Evolutionary conservation across 164 flowering plant species (phyloP), one percentile per base, ranked within the genome.

Genomic region (Stephania cephalantha): DNA sequence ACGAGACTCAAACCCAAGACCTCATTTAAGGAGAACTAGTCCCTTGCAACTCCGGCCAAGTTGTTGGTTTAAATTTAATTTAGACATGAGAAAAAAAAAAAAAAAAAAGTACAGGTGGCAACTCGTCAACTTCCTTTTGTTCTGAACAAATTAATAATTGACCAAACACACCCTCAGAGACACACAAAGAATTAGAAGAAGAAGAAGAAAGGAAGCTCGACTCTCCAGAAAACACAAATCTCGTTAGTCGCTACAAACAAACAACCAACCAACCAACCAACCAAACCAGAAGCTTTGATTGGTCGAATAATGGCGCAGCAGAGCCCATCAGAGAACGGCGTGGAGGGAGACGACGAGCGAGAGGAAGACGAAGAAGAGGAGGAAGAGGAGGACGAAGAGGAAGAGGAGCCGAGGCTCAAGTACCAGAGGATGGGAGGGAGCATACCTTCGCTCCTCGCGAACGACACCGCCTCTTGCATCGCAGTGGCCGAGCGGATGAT

Each of bases 401-500:
- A 95, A 72, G 99, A 91, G 30, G 99, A 95, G 87, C 99, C 99
- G 78, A 85, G 96, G 84, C 88, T 95, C 44, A 95, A 95, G 91
- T 95, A 95, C 76, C 97, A 92, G 85, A 87, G 99, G 73, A 91
- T 95, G 97, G 99, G 99, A 69, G 99, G 97, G 15, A 95, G 93
- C 75, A 81, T 95, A 11, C 90, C 95, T 15, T 71, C 92, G 25
- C 85, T 95, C 20, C 79, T 95, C 11, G 78, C 89, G 2, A 86
- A 66, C 81, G 97, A 95, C 72, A 91, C 95, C 9, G 97, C 98
- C 4, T 87, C 98, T 35, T 93, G 91, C 78, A 85, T 95, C 52
- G 91, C 97, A n/a, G 88, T 93, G 5, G 89, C 97, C 1, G 99
- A 93, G 81, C 89, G 99, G 29, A 92, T 93, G 99, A 93, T 95